Evolutionary conservation across 106 monocot genomes (phyloP), one percentile per base, ranked within the genome.

Genomic region (Cymbidium sinense): DNA sequence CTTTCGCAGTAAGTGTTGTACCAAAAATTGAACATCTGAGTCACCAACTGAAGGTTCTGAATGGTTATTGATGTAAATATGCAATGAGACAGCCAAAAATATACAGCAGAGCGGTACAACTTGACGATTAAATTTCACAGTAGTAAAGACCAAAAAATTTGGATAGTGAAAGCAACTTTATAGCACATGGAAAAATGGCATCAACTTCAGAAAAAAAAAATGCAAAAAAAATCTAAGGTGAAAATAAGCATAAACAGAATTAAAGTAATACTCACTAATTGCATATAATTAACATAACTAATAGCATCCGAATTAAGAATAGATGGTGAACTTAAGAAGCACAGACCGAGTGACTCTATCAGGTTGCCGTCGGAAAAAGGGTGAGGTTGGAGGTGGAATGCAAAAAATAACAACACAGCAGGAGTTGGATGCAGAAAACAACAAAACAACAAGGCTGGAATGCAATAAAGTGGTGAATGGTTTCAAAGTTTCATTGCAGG

Each of bases 1-100:
- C 84, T 85, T 99, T 70, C 92, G 88, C 21, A 99, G 77, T 35
- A 95, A 67, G 76, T 95, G 94, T 76, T 99, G 98, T 70, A 85
- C 58, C 83, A 54, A 85, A 39, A 84, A 83, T 30, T 94, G 86
- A 28, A 78, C 28, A 77, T 90, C 87, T 73, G 75, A 82, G 61
- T 73, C 67, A 86, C 79, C 76, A 73, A 19, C 31, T 27, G 52
- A 27, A 35, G 71, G 51, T 83, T 80, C 90, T 87, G 82, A 80
- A 30, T 44, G 39, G 70, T 62, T 39, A 76, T 31, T 23, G 74
- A 17, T 43, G 61, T 29, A 23, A 37, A 70, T 50, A 74, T 31
- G 47, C 28, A 71, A 33, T 33, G 33, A 67, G 33, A 23, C 20
- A 0, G 21, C 3, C 58, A 58, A 58, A 52, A 58, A n/a, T 58